Evolutionary conservation across 2,329 filamentous ascomycete genomes (phyloP), one percentile per base, ranked within the genome.

Genomic region (Coccinonectria pachysandricola): DNA sequence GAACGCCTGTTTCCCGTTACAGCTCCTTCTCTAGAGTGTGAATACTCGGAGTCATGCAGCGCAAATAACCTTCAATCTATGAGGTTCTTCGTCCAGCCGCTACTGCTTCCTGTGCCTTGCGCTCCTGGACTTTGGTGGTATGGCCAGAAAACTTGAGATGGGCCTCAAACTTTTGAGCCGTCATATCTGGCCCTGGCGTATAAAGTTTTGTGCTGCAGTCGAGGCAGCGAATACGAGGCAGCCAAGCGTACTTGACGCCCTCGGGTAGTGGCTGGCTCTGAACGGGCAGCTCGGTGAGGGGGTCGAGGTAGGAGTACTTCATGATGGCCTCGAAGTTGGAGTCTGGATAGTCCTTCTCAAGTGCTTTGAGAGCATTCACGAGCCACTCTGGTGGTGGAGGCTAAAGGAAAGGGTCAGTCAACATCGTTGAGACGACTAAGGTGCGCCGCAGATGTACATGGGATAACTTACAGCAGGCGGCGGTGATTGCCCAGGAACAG

Each of bases 141-240:
- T 98, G 91, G 27, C 69, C 64, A 21, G 81, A 73, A 54, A 94
- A 95, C 54, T 79, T 83, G 24, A 96, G 64, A 59, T 98, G 91
- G 2, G 92, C 75, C 56, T 94, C 84, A 37, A 98, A 98, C 49
- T 94, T 93, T 23, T 78, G 78, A 5, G 88, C 82, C 3, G 85
- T 86, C 51, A 71, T 80, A 13, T 79, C 84, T 0, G 87, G 85
- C 0, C 86, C 83, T 0, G 87, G 84, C 0, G 87, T 94, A 55
- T 98, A 98, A 8, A 94, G 64, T 55, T 95, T 96, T 15, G 84
- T 85, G 0, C 85, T 84, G 51, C 91, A 96, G 53, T 98, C 91
- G 23, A 79, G 73, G 53, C 91, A 98, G 32, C 84, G 71, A 37
- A 98, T 95, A 26, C 91, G 71, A 7, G 91, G 91, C 25, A 94